Evolutionary conservation across 306 rosid species (phyloP).

Genomic region (Cicer arietinum): DNA sequence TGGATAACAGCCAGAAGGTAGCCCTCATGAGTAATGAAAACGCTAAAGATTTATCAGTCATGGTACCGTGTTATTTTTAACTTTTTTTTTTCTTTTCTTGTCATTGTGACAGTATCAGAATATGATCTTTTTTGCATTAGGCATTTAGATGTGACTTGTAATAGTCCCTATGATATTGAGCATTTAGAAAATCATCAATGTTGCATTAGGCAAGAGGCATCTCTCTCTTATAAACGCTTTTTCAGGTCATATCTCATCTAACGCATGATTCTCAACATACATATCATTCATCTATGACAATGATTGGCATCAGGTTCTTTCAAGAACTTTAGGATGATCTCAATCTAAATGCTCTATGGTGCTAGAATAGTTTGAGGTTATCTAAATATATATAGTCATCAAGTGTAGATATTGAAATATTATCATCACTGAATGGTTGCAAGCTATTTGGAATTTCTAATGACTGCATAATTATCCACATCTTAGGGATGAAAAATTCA

Average conservation of each 20-base stretch:
- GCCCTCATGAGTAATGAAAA: constrained; percentile 53
- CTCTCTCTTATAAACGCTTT: not conserved
- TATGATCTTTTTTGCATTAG: not conserved
- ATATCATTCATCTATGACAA: not conserved
- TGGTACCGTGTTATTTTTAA: constrained; percentile 47
- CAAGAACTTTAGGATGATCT: not conserved
- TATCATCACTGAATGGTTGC: not conserved
- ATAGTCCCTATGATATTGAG: not conserved
- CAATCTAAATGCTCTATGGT: no score
- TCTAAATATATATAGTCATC: not conserved
- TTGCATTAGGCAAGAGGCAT: no score
- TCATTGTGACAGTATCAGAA: not conserved
- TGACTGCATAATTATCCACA: not conserved
- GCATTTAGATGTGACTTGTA: constrained; percentile 17
- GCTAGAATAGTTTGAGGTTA: not conserved
- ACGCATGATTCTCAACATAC: not conserved
- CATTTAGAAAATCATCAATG: not conserved
- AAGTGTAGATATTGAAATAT: not conserved
- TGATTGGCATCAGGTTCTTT: not conserved
- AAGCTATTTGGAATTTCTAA: no score
- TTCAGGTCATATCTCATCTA: not conserved
- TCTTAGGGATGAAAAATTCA: not conserved
- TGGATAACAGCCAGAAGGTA: constrained; percentile 73
- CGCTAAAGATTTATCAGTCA: constrained; percentile 50
- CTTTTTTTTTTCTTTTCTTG: constrained; percentile 33